Evolutionary conservation across 2,329 filamentous ascomycete species (phyloP).

Genomic region (Lizonia empirigonia): DNA sequence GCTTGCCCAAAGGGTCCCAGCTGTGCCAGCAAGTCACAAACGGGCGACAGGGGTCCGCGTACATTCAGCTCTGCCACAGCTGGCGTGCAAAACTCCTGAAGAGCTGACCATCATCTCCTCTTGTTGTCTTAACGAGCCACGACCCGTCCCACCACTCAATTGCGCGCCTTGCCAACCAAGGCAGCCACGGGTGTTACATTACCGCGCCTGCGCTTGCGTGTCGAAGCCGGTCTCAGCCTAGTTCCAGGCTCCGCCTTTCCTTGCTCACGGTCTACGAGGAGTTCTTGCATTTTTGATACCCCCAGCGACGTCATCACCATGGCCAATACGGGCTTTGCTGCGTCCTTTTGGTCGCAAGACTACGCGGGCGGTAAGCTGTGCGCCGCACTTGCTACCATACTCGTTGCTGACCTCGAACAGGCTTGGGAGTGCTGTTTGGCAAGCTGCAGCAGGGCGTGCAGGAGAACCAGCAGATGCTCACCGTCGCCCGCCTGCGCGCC

Average conservation of each 20-base stretch:
- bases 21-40: constrained; percentile 22
- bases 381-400: constrained; percentile 35
- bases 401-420: constrained; percentile 45
- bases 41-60: constrained; percentile 21
- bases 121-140: constrained; percentile 12
- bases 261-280: constrained; percentile 20
- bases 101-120: constrained; percentile 13
- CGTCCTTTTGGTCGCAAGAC: constrained; percentile 97
- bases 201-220: constrained; percentile 17
- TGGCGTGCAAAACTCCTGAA: constrained; percentile 26
- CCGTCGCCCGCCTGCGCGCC: constrained; percentile 88
- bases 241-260: constrained; percentile 16
- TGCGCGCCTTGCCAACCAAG: constrained; percentile 17
- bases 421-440: constrained; percentile 89
- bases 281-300: constrained; percentile 29
- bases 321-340: constrained; percentile 69
- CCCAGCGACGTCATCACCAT: constrained; percentile 30
- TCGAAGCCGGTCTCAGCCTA: constrained; percentile 15
- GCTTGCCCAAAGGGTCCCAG: constrained; percentile 14
- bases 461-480: constrained; percentile 93
- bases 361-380: constrained; percentile 84
- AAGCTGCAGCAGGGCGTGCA: constrained; percentile 96
- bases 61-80: constrained; percentile 29
- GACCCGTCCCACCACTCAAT: constrained; percentile 7
- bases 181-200: constrained; percentile 20